Evolutionary conservation across 345 rosid genomes (phyloP), one percentile per base, ranked within the genome.

Genomic region (Eucalyptus rudis): DNA sequence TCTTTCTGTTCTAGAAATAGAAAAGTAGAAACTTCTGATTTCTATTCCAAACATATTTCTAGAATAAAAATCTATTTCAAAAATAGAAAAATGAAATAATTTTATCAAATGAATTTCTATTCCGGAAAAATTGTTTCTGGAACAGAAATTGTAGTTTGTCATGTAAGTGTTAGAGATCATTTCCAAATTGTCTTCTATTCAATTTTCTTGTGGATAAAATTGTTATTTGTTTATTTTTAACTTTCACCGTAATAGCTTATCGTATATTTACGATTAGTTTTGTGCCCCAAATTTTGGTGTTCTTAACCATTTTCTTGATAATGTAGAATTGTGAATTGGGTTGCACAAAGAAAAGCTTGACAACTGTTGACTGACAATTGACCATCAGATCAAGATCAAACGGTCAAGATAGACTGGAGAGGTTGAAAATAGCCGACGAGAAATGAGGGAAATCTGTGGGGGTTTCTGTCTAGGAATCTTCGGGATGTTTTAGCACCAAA

Each of bases 341-440:
- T 10, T 76, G 47, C 83, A 22, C 47, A 4, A 15, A 45, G 22
- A 40, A 25, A 86, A 80, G 54, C 85, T 90, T 90, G 90, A 92
- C 92, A 64, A 11, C 66, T 59, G 86, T 91, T 92, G 95, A 93
- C 93, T 31, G 5, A 79, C 88, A 54, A 15, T 89, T 89, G 89
- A 90, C 89, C 90, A 49, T 33, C 3, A 11, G 91, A 91, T 89
- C 47, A 54, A 22, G 52, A 91, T 91, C 92, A 3, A 44, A 90
- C 54, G 93, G 89, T 89, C 59, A 40, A 86, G 15, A 86, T 83
- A 10, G 87, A 87, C 52, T 52, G 87, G 54, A 71, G 29, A 49
- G 83, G 12, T 7, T 58, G 19, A 91, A 27, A 43, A 24, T 16
- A 49, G 90, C 89, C 92, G 91, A 88, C 91, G 25, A 79, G 91